These are phyloP conservation scores for Guyanaporus albipodus DNA, from an alignment of 768 basidiomycete genomes.

Conservation along the genomic window DNA sequence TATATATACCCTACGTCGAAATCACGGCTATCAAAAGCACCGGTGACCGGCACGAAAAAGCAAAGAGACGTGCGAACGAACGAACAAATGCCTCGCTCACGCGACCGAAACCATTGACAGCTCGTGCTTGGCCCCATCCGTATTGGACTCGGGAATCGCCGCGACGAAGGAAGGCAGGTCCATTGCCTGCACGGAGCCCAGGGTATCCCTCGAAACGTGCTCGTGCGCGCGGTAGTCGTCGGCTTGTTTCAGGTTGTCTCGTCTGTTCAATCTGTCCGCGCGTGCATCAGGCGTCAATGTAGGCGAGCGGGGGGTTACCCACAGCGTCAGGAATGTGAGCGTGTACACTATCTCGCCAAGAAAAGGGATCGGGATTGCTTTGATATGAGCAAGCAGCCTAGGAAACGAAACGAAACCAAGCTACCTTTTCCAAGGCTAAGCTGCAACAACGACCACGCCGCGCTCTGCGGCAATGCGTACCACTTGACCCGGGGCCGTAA, in stretches of 20 bases:
- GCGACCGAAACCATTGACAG: too few species aligned
- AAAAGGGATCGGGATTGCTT: too few species aligned
- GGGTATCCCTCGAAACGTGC: too few species aligned
- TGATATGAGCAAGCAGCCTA: not conserved
- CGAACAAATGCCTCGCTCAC: too few species aligned
- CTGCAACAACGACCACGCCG: conserved; percentile 11
- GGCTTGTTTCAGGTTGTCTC: not conserved
- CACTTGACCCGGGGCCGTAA: too few species aligned
- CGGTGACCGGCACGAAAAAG: too few species aligned
- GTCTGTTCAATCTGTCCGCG: conserved; percentile 10
- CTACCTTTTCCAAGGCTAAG: conserved; percentile 16
- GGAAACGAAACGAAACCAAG: not conserved
- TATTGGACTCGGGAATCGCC: not conserved
- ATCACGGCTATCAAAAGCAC: too few species aligned
- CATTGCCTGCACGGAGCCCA: too few species aligned
- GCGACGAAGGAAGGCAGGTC: too few species aligned
- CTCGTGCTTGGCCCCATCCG: not conserved
- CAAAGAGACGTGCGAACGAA: too few species aligned
- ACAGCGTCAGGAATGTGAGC: conserved; percentile 14
- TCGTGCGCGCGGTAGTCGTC: not conserved
- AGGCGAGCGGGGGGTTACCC: not conserved
- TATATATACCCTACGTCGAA: too few species aligned
- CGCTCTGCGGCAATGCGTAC: not conserved
- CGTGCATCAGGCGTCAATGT: too few species aligned
- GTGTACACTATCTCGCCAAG: conserved; percentile 8